Conservation (phyloP, 495 filamentous ascomycete genomes). For the Sporormia fimetaria region DNA sequence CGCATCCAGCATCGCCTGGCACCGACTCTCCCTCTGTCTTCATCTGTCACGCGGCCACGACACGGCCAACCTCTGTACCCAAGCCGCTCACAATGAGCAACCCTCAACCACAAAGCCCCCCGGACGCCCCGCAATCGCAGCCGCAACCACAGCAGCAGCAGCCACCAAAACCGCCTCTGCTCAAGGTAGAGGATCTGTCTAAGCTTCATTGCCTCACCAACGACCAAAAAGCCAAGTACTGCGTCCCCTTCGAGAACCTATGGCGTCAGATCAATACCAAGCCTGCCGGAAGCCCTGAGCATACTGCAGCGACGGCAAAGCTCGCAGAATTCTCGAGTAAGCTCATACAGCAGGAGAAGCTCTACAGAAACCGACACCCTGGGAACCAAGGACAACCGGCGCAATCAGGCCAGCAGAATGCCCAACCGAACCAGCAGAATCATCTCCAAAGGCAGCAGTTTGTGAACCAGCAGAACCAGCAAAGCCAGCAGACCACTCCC, state of each 20-base stretch:
- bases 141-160: background rate
- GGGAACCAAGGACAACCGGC: constrained; percentile 2
- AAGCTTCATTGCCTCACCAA: constrained; percentile 23
- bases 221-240: constrained; percentile 25
- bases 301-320: constrained; percentile 17
- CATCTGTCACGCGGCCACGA: no score
- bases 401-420: constrained; percentile 1
- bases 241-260: constrained; percentile 18
- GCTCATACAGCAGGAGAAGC: constrained; percentile 18
- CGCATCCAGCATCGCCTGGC: no score
- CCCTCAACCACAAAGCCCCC: constrained; percentile 11
- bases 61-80: background rate
- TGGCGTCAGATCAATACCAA: constrained; percentile 22
- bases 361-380: constrained; percentile 9
- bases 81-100: constrained; percentile 23
- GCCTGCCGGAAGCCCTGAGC: constrained; percentile 15
- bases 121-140: constrained; percentile 5
- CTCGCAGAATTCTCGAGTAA: constrained; percentile 22
- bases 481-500: constrained; percentile 2
- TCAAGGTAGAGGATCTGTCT: constrained; percentile 19
- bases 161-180: constrained; percentile 4
- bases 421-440: constrained; percentile 10
- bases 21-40: no score
- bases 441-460: constrained; percentile 12
- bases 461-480: constrained; percentile 2